Base-by-base conservation (phyloP, 805 yeast genomes). In the Candida nanaspora region DNA sequence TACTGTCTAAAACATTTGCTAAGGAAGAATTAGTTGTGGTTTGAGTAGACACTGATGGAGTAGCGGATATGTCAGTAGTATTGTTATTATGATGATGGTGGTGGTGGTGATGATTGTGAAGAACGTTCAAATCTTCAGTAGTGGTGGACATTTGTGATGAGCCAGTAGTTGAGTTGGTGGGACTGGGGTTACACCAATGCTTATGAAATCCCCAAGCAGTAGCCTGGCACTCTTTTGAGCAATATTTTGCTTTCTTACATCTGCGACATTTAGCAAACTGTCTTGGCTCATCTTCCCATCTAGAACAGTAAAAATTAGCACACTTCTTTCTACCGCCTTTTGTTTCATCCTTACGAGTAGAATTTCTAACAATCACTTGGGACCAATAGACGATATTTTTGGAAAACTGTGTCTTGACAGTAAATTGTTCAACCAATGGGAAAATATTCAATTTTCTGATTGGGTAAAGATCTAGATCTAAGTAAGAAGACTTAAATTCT, bases 281-380 rank as follows among this genome's bases (percentile, higher is more conserved):
- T 34, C 94, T 74, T 7, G 96, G 96, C 46, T 66, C 79, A 36
- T 74, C 76, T 61, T 91, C 98, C 98, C 98, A 91, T 56, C 74
- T 80, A 10, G 97, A 97, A 64, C 98, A 91, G 22, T 79, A 83
- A 50, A 88, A 84, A 57, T 82, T 82, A 1, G 97, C 96, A 62
- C 98, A 91, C 63, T 93, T 98, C 40, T 98, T 73, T 25, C 91
- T 83, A 1, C 97, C 96, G 15, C 91, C 91, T 43, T 82, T 74
- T 33, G 72, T 60, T 55, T 89, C 97, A 58, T 91, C 93, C 53
- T 89, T 80, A 42, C 97, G 75, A 57, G 96, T 91, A 1, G 96
- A 88, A 60, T 93, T 93, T 41, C 98, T 72, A 89, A 93, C 93
- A 31, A 89, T 87, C n/a, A 91, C 95, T 3, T 96, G 93, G 2